phyloP scores from a whole-genome alignment of 352 stramenopile species.

The Phytophthora podocarpi region DNA sequence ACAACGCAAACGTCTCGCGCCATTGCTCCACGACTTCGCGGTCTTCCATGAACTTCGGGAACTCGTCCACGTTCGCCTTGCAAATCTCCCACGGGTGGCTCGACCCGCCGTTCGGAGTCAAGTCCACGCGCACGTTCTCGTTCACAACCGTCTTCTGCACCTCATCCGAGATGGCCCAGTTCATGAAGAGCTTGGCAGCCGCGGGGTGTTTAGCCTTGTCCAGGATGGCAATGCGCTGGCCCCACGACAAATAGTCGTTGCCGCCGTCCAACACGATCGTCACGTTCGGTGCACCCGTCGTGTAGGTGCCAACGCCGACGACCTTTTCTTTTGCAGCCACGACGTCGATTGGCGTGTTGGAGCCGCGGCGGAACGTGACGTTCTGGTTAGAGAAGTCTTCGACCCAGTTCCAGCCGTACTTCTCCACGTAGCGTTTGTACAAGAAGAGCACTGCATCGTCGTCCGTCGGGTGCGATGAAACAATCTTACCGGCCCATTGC shows the following conservation, averaged over 20 bases:
- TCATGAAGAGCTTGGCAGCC: slow-evolving; percentile 26
- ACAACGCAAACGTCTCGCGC: slow-evolving; percentile 44
- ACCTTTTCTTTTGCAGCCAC: slow-evolving; percentile 32
- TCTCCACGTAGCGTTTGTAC: slow-evolving; percentile 50
- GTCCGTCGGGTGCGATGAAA: slow-evolving; percentile 56
- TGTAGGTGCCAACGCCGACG: slow-evolving; percentile 35
- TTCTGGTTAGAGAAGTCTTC: slow-evolving; percentile 45
- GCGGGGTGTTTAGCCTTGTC: slow-evolving; percentile 23
- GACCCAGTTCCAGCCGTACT: slow-evolving; percentile 62
- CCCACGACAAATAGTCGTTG: slow-evolving; percentile 40
- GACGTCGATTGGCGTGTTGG: slow-evolving; percentile 34
- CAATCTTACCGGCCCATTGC: slow-evolving; percentile 40
- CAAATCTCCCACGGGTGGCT: slow-evolving; percentile 33
- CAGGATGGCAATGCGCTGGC: slow-evolving; percentile 35
- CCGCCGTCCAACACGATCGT: slow-evolving; percentile 17
- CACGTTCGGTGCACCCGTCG: too few relatives aligned
- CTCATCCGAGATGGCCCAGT: slow-evolving; percentile 38
- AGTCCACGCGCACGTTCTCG: slow-evolving; percentile 36
- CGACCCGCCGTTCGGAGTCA: too few relatives aligned
- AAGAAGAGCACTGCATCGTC: slow-evolving; percentile 60
- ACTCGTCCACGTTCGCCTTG: slow-evolving; percentile 30
- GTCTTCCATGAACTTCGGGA: slow-evolving; percentile 50
- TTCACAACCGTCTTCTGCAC: slow-evolving; percentile 26
- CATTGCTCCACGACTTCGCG: slow-evolving; percentile 38
- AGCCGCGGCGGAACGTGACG: slow-evolving; percentile 41